A percentile compares a stretch with the other conserved stretches of the same genome.
These are phyloP conservation scores for Globisporangium ultimum DNA, from an alignment of 352 stramenopile genomes.

Conservation along the genomic window DNA sequence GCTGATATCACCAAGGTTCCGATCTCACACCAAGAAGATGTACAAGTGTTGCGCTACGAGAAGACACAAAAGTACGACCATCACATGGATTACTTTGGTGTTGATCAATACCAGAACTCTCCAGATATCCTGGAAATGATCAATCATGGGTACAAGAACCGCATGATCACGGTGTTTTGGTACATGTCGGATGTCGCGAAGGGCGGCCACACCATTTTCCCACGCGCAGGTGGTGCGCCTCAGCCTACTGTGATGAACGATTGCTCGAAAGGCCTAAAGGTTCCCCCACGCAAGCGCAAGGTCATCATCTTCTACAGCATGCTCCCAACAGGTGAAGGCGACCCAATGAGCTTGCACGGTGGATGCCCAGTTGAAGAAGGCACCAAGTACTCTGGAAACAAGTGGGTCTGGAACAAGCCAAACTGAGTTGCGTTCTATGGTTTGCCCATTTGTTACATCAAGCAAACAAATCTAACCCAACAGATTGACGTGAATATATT, in stretches of 20 bases:
- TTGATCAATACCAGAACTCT: conserved; percentile 37
- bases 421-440: neutral
- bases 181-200: conserved; percentile 83
- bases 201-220: conserved; percentile 71
- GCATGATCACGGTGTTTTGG: conserved; percentile 85
- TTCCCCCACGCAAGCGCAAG: conserved; percentile 68
- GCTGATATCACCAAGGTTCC: conserved; percentile 62
- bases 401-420: conserved; percentile 86
- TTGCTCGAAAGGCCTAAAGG: conserved; percentile 59
- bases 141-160: conserved; percentile 74
- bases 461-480: no score
- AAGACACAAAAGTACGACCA: conserved; percentile 75
- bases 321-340: conserved; percentile 56
- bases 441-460: no score
- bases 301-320: conserved; percentile 83
- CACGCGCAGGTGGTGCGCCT: conserved; percentile 43
- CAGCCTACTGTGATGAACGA: conserved; percentile 47
- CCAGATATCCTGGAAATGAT: conserved; percentile 41
- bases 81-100: conserved; percentile 64
- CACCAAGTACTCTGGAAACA: conserved; percentile 78
- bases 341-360: conserved; percentile 63
- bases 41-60: conserved; percentile 74
- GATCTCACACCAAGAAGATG: conserved; percentile 52
- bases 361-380: conserved; percentile 70
- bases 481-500: no score